Base-by-base conservation (phyloP, 768 basidiomycete genomes). In the Mycena epipterygia region DNA sequence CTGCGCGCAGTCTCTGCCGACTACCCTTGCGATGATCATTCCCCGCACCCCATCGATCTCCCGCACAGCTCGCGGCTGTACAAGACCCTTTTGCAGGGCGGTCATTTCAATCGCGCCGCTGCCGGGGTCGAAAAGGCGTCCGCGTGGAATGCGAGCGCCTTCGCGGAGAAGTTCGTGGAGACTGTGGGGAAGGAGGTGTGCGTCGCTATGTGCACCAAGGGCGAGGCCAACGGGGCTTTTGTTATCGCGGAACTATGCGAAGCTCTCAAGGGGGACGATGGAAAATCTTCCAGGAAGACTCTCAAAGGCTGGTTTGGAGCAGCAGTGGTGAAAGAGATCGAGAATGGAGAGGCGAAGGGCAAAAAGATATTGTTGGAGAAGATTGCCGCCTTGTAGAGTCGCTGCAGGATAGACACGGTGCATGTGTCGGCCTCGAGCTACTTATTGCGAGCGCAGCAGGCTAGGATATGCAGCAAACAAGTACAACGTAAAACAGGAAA, bases 81-180 rank as follows among this genome's bases (percentile, higher is more conserved):
- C 87, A 98, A 98, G 79, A 90, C 90, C 8, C 89, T 98, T 8
- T 85, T 98, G 1, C 95, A 97, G 77, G 96, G 96, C 7, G 96
- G 96, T 0, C 95, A 97, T 77, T 98, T 91, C 81, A 90, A 89
- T 69, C 91, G 90, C 35, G 78, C 86, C 0, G 87, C 89, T 3
- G 85, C 86, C 25, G 70, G 86, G 3, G 83, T 97, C 41, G 86
- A 88, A 35, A 85, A 79, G 9, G 84, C 87, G 3, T 74, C 86
- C 3, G 73, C 79, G 1, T 95, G 91, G 86, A 89, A 91, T 23
- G 82, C 91, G 0, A 76, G 80, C 1, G 80, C 79, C 1, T 95
- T 95, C 71, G 93, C 93, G 0, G 79, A 81, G 4, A 77, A 81
- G 14, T 93, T 94, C 76, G 79, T 93, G 27, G 78, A 84, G 17